Base-by-base conservation (phyloP, 441 rosid species). In the Capsella rubella region DNA sequence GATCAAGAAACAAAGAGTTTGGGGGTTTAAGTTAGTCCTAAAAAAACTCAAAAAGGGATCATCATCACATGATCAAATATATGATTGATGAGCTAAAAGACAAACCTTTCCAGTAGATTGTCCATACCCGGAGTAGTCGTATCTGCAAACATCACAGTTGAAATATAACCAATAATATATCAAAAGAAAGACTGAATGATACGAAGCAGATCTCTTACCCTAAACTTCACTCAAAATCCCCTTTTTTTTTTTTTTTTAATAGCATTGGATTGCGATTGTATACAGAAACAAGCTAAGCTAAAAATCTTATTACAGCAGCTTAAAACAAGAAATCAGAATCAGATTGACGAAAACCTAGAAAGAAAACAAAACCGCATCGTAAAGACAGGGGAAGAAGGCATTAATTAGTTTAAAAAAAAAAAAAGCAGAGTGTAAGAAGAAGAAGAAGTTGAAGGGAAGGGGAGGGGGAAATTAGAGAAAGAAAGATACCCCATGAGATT, bases 401-500 rank as follows among this genome's bases (percentile, higher is more conserved):
- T 40, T 40, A 6, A 7, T 32, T 32, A 32, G 7, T 16, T 16
- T 0, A 16, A 16, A 16, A 16, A 21, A 2, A 21, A 21, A 21
- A 21, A 35, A 37, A 37, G 3, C 39, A 35, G 39, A 35, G 39
- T 9, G 7, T 4, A 31, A 32, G 8, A 32, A 6, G 1, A 32
- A 6, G 1, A 5, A 7, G 39, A 35, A 7, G 8, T 37, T 9
- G 42, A 37, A 40, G 43, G 43, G 47, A 37, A 14, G 25, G 1
- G 34, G 6, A 31, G 6, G 34, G 12, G 37, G 37, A 31, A 10
- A n/a, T n/a, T n/a, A 4, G 45, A 63, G 46, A 51, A 11, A 62
- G 35, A 64, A 71, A 64, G 82, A 95, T 42, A 42, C 99, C 99
- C 97, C 90, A 95, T 85, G 67, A 95, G 89, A 86, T 95, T 95